phyloP scores from a whole-genome alignment of 768 basidiomycete genomes.

The Sistotremastrum niveocremeum region DNA sequence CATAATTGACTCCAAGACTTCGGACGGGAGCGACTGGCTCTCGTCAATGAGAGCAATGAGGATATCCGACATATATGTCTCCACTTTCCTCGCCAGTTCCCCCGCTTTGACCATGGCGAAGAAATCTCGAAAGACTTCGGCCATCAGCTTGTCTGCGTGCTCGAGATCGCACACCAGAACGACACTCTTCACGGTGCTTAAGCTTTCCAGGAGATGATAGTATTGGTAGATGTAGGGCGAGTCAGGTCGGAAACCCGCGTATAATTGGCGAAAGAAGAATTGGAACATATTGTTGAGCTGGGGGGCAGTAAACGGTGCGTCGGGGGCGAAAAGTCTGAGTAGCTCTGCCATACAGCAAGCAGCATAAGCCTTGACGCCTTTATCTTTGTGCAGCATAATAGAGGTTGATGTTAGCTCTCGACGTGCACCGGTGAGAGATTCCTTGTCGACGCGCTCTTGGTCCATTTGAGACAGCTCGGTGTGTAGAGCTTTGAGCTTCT shows the following conservation, averaged over 20 bases:
- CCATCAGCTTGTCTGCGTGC: constrained; percentile 71
- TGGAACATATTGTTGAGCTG: constrained; percentile 94
- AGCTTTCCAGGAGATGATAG: constrained; percentile 84
- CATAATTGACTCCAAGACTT: constrained; percentile 71
- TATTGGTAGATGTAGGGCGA: constrained; percentile 85
- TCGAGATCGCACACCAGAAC: constrained; percentile 89
- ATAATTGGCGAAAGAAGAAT: constrained; percentile 86
- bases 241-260: constrained; percentile 59
- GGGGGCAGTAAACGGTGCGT: constrained; percentile 83
- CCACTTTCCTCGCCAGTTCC: constrained; percentile 65
- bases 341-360: constrained; percentile 94
- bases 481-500: constrained; percentile 73
- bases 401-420: constrained; percentile 69
- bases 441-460: constrained; percentile 72
- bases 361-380: constrained; percentile 88
- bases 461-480: constrained; percentile 69
- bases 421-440: constrained; percentile 53
- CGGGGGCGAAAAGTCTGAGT: constrained; percentile 86
- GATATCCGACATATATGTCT: constrained; percentile 80
- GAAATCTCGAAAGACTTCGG: constrained; percentile 70
- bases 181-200: constrained; percentile 90
- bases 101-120: constrained; percentile 67
- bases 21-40: constrained; percentile 55
- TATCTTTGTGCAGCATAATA: constrained; percentile 87
- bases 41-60: constrained; percentile 86